Conservation (phyloP, 495 filamentous ascomycete species). For the Neurospora sp. region DNA sequence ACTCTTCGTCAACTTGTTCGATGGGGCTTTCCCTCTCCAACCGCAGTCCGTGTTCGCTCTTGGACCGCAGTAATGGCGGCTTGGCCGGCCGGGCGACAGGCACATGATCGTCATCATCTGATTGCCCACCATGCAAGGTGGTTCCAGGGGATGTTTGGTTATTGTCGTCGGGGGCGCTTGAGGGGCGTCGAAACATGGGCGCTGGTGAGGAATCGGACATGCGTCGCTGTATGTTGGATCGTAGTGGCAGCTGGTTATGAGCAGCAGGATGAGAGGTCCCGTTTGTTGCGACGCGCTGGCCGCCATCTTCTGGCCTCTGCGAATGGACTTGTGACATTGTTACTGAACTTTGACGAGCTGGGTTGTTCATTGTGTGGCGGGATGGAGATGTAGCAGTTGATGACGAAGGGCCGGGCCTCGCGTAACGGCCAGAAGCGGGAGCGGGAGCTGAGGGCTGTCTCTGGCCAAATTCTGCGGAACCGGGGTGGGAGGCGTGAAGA, state of each 20-base stretch:
- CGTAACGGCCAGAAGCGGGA: not conserved
- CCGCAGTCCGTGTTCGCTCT: conserved; percentile 58
- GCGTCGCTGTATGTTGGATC: conserved; percentile 1
- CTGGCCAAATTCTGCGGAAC: conserved; percentile 7
- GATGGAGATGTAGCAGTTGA: conserved; percentile 10
- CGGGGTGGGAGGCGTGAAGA: conserved; percentile 8
- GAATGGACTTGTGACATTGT: conserved; percentile 16
- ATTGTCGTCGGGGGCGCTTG: conserved; percentile 24
- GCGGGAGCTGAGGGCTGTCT: conserved; percentile 8
- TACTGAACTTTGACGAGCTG: conserved; percentile 9
- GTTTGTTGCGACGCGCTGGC: not conserved
- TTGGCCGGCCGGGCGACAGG: conserved; percentile 32
- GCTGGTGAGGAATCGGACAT: conserved; percentile 3
- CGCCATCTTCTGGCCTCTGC: conserved; percentile 15
- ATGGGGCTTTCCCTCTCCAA: conserved; percentile 25
- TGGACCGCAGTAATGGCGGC: conserved; percentile 54
- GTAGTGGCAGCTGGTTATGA: not conserved
- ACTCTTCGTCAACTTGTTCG: conserved; percentile 28
- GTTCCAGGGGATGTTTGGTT: not conserved
- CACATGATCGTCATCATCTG: conserved; percentile 14
- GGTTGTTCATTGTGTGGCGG: conserved; percentile 1
- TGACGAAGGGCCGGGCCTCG: conserved; percentile 6
- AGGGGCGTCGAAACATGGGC: conserved; percentile 16
- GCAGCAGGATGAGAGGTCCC: conserved; percentile 1
- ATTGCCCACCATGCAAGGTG: conserved; percentile 1